Evolutionary conservation across 2,329 filamentous ascomycete species (phyloP), one percentile per base, ranked within the genome.

Genomic region (Penicillium sp.): DNA sequence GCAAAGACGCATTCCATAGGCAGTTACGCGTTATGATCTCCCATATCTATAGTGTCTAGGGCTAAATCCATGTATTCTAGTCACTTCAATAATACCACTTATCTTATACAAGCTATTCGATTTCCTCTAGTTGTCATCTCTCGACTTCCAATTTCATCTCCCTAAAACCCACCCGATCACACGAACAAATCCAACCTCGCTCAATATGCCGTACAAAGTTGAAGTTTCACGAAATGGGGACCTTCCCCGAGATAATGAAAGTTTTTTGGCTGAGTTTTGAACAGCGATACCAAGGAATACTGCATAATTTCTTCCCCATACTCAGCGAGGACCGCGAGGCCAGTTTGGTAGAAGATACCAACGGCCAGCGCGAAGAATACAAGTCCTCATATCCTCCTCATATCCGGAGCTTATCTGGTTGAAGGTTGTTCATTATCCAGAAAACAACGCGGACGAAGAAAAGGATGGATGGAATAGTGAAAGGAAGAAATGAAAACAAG

Each of bases 381-480:
- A 50, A 51, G 30, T 20, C 23, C 26, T 35, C 47, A 21, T 51
- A 56, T 18, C 47, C 54, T 20, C 23, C 26, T 35, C 47, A 21
- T 51, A 56, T 18, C 47, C 54, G 23, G 47, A 56, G 20, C 47
- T 56, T 20, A 47, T 51, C n/a, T 56, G 54, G 54, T 30, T 56
- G 30, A 56, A 56, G 30, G 47, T 51, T 21, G 30, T 45, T 16
- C 20, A 56, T 24, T 59, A 59, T 33, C 11, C 23, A 23, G 18
- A 43, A 3, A 23, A 28, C 4, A 11, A 26, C 3, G 14, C 40
- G 21, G 21, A 51, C 7, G 28, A 42, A 24, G 35, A 49, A 35
- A 23, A 45, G 16, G 49, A 23, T 3, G n/a, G 12, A 35, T 14
- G 30, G 30, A 35, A 35, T 14, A 14, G 30, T 3, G 14, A 14